Evolutionary conservation across 75 land plant genomes (phyloP).

Genomic region (Adiantum capillusveneris): DNA sequence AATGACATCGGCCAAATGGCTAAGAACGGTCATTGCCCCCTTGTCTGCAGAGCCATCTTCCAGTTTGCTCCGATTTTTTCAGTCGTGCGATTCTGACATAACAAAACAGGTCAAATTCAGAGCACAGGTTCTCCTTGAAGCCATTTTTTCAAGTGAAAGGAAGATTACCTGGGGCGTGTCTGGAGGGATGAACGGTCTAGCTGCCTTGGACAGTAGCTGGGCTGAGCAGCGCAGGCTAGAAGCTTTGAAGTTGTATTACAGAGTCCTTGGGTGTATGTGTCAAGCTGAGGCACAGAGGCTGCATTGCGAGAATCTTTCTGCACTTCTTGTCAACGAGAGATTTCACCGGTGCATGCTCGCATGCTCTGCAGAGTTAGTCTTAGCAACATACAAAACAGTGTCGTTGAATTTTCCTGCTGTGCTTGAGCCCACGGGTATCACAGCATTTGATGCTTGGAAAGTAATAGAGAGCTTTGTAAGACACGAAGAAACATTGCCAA

Average conservation of each 20-base stretch:
- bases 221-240: constrained; percentile 84
- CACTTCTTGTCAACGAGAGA: constrained; percentile 80
- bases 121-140: constrained; percentile 69
- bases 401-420: constrained; percentile 89
- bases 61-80: constrained; percentile 52
- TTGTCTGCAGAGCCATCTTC: constrained; percentile 69
- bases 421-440: constrained; percentile 87
- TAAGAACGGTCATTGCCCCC: constrained; percentile 66
- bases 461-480: constrained; percentile 93
- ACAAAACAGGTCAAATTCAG: constrained; percentile 56
- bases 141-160: constrained; percentile 71
- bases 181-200: constrained; percentile 35
- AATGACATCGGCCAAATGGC: constrained; percentile 98
- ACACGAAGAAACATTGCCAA: constrained; percentile 89
- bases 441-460: constrained; percentile 95
- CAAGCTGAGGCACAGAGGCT: constrained; percentile 60
- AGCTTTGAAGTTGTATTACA: constrained; percentile 78
- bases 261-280: constrained; percentile 84
- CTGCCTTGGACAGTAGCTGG: constrained; percentile 72
- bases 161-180: constrained; percentile 14
- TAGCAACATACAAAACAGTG: constrained; percentile 87
- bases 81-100: constrained; percentile 69
- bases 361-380: constrained; percentile 92
- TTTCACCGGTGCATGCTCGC: constrained; percentile 98
- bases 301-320: constrained; percentile 59